These are phyloP conservation scores for Perkinsus olseni DNA, from an alignment of 169 alveolate genomes.

Conservation along the genomic window DNA sequence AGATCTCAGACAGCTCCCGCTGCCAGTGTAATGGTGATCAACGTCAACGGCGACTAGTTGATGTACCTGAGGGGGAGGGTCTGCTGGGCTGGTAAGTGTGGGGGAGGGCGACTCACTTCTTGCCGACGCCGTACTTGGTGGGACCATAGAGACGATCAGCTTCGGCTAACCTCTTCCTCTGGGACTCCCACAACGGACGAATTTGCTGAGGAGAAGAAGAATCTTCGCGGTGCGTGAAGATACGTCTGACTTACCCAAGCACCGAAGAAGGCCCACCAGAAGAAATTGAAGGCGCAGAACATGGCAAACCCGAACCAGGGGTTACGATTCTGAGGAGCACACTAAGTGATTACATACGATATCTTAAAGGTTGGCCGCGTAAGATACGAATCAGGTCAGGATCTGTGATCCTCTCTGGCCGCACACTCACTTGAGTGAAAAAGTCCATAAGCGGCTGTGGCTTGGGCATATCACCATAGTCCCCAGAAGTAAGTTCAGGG, in stretches of 20 bases:
- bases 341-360: not conserved
- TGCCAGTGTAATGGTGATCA: not conserved
- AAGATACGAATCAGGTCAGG: not conserved
- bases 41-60: not conserved
- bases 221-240: not conserved
- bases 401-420: not conserved
- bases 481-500: not conserved
- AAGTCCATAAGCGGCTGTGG: not conserved
- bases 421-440: not conserved
- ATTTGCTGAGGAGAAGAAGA: not conserved
- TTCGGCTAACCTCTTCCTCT: not conserved
- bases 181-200: not conserved
- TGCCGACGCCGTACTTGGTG: not conserved
- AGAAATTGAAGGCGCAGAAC: not conserved
- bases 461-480: not conserved
- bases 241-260: not conserved
- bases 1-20: not conserved
- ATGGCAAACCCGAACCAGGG: not conserved
- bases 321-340: not conserved
- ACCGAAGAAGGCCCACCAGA: not conserved
- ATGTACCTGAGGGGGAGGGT: not conserved
- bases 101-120: not conserved
- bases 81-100: not conserved
- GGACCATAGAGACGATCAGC: not conserved
- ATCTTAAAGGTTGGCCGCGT: not conserved